These are phyloP conservation scores for Piper betle DNA, from an alignment of 164 flowering plant species.

Conservation along the genomic window DNA sequence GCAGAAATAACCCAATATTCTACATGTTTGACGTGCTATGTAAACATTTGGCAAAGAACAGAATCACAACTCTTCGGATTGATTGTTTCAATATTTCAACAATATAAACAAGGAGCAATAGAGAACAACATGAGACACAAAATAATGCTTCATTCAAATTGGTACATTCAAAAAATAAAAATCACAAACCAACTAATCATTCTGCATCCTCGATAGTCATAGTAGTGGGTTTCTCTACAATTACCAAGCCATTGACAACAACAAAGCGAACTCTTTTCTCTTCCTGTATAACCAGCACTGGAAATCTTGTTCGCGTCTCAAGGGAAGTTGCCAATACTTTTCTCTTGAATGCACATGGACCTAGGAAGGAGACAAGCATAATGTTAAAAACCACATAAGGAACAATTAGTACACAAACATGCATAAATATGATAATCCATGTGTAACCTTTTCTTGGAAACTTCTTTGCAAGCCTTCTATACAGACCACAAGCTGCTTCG, in stretches of 20 bases:
- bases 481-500: slow-evolving; percentile 98
- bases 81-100: too few species aligned
- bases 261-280: slow-evolving; percentile 98
- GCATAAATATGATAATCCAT: neutral
- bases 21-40: too few species aligned
- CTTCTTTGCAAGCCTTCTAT: slow-evolving; percentile 75
- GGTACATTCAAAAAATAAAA: neutral
- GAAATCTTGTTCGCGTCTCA: slow-evolving; percentile 91
- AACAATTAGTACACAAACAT: neutral
- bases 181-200: slow-evolving; percentile 38
- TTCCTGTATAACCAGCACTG: slow-evolving; percentile 91
- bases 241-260: slow-evolving; percentile 89
- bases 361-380: slow-evolving; percentile 19
- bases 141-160: neutral
- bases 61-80: neutral
- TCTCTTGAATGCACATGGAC: slow-evolving; percentile 60
- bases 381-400: neutral
- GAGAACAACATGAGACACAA: neutral
- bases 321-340: slow-evolving; percentile 93
- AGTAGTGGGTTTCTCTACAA: slow-evolving; percentile 67
- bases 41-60: too few species aligned
- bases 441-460: slow-evolving; percentile 76
- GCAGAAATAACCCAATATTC: too few species aligned
- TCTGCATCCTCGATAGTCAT: slow-evolving; percentile 66
- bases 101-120: neutral